Conservation (phyloP, 495 filamentous ascomycete genomes). For the Penicillium flavigenum region DNA sequence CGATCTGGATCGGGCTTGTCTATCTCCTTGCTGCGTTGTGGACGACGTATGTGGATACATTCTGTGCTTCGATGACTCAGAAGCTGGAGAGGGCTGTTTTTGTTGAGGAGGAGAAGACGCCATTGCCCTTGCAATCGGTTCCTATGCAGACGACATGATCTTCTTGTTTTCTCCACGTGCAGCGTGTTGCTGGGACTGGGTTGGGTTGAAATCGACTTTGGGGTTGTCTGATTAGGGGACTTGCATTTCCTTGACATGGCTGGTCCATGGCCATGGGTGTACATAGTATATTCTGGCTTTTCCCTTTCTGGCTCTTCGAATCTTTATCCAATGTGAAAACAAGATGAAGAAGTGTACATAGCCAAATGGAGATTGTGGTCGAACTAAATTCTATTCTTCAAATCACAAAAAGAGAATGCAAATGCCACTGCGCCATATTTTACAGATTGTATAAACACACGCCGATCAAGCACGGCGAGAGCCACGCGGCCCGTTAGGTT, state of each 20-base stretch:
- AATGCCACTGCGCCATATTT: conserved; percentile 31
- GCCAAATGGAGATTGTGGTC: conserved; percentile 10
- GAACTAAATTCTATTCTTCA: conserved; percentile 14
- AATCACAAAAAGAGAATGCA: conserved; percentile 21
- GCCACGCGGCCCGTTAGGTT: not conserved
- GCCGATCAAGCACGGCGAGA: conserved; percentile 9
- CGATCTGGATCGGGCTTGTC: conserved; percentile 57
- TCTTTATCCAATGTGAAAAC: not conserved
- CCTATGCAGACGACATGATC: conserved; percentile 41
- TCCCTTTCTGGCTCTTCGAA: not conserved
- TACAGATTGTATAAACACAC: conserved; percentile 30
- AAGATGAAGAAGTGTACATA: conserved; percentile 1
- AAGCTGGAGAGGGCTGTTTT: conserved; percentile 56
- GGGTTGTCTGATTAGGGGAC: not conserved
- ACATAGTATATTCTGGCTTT: not conserved
- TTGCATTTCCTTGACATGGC: not conserved
- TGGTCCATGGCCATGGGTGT: conserved; percentile 1
- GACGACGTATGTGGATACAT: conserved; percentile 65
- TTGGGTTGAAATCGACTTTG: not conserved
- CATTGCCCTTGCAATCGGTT: conserved; percentile 37
- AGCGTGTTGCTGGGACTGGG: not conserved
- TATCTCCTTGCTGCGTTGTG: conserved; percentile 60
- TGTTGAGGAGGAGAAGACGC: conserved; percentile 50
- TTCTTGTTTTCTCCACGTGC: not conserved
- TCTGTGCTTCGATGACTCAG: conserved; percentile 61